A percentile compares a stretch with the other conserved stretches of the same genome.
phyloP scores from a whole-genome alignment of 2,329 filamentous ascomycete genomes.

The Talaromyces sp. region DNA sequence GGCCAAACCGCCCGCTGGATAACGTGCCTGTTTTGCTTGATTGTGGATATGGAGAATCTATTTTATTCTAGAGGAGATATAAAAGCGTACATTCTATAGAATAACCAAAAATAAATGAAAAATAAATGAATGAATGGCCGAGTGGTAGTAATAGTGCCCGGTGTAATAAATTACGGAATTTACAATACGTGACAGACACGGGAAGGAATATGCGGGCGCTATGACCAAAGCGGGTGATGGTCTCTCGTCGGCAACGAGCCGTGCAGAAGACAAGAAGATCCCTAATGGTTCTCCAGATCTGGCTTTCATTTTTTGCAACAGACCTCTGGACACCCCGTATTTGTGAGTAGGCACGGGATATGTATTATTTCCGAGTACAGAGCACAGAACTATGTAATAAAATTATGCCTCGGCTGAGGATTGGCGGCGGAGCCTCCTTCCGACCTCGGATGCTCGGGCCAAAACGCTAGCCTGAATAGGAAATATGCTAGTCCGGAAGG shows the following conservation, averaged over 20 bases:
- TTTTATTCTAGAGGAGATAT: too few relatives aligned
- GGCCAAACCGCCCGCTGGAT: not conserved
- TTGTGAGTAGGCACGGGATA: too few relatives aligned
- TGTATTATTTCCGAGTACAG: too few relatives aligned
- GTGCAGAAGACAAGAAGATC: not conserved
- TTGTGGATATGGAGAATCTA: too few relatives aligned
- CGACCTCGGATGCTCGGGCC: not conserved
- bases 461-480: not conserved
- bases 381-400: too few relatives aligned
- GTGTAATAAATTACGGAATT: not conserved
- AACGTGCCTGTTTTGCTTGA: not conserved
- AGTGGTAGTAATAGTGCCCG: not conserved
- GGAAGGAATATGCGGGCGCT: not conserved
- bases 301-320: not conserved
- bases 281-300: not conserved
- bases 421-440: not conserved
- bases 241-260: not conserved
- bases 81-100: too few relatives aligned
- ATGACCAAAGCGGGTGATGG: not conserved
- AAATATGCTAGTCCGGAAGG: not conserved
- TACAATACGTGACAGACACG: not conserved
- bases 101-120: not conserved
- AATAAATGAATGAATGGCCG: not conserved
- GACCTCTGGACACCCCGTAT: too few relatives aligned
- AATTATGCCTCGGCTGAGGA: not conserved